Evolutionary conservation across 768 basidiomycete species (phyloP).

Genomic region (Cystofilobasidium macerans): DNA sequence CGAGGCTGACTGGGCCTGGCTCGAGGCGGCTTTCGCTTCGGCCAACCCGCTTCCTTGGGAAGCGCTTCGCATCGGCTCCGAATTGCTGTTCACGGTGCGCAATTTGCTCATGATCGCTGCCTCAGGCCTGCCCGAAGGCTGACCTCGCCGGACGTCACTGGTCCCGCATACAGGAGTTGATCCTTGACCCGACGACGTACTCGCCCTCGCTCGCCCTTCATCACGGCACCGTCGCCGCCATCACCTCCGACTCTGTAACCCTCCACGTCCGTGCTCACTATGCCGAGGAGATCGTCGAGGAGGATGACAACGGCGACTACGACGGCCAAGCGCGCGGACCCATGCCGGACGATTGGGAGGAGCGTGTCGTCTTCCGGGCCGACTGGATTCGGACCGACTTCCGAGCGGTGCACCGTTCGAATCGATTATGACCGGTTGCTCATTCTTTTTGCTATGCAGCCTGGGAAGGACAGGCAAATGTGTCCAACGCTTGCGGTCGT

Average conservation of each 20-base stretch:
- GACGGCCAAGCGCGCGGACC: not conserved
- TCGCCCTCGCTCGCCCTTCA: slow-evolving; percentile 12
- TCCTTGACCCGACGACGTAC: slow-evolving; percentile 9
- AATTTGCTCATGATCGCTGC: too few relatives aligned
- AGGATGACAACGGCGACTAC: not conserved
- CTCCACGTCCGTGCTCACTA: not conserved
- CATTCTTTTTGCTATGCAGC: too few relatives aligned
- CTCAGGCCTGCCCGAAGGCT: too few relatives aligned
- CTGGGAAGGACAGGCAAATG: too few relatives aligned
- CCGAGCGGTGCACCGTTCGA: too few relatives aligned
- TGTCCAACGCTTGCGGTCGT: too few relatives aligned
- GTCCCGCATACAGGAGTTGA: slow-evolving; percentile 6
- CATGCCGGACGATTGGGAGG: not conserved
- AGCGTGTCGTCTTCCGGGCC: not conserved
- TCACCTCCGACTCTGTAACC: not conserved
- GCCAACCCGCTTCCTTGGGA: too few relatives aligned
- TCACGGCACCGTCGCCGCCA: not conserved
- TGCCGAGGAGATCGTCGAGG: not conserved
- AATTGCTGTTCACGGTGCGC: too few relatives aligned
- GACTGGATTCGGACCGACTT: not conserved
- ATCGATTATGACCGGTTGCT: too few relatives aligned
- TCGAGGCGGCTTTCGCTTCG: too few relatives aligned
- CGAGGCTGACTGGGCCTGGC: too few relatives aligned
- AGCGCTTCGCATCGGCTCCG: too few relatives aligned
- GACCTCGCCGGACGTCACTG: not conserved